phyloP scores from a whole-genome alignment of 345 rosid genomes.

The Microthlaspi erraticum region DNA sequence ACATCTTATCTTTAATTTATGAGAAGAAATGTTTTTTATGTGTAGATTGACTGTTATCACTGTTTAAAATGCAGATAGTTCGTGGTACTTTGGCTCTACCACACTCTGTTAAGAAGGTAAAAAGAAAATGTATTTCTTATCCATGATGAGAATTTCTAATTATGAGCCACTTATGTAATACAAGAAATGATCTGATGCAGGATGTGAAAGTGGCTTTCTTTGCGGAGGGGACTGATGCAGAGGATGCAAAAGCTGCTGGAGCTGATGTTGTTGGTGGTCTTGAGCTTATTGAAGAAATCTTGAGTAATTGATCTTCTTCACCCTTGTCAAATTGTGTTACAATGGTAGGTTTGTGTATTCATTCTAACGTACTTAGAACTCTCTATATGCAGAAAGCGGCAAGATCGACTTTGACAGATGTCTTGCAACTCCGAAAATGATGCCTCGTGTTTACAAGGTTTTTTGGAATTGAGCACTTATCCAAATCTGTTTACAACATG shows the following conservation, averaged over 20 bases:
- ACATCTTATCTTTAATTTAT: too few species aligned
- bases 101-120: constrained; percentile 87
- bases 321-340: not conserved
- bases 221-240: constrained; percentile 94
- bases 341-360: constrained; percentile 2
- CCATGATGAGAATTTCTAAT: not conserved
- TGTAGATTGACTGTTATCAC: constrained; percentile 16
- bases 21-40: not conserved
- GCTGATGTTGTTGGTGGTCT: constrained; percentile 94
- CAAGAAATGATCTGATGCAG: constrained; percentile 48
- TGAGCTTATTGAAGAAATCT: constrained; percentile 84
- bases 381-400: constrained; percentile 64
- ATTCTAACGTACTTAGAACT: not conserved
- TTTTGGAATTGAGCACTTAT: constrained; percentile 5
- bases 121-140: constrained; percentile 19
- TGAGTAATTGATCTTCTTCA: constrained; percentile 53
- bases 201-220: constrained; percentile 87
- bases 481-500: constrained; percentile 13
- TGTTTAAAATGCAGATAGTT: constrained; percentile 67
- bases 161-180: not conserved
- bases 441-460: constrained; percentile 89
- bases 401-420: constrained; percentile 86
- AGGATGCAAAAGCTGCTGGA: constrained; percentile 95
- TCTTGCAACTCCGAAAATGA: constrained; percentile 73
- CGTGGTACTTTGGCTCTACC: constrained; percentile 91